phyloP scores from a whole-genome alignment of 306 rosid genomes.

The Prunus mira region DNA sequence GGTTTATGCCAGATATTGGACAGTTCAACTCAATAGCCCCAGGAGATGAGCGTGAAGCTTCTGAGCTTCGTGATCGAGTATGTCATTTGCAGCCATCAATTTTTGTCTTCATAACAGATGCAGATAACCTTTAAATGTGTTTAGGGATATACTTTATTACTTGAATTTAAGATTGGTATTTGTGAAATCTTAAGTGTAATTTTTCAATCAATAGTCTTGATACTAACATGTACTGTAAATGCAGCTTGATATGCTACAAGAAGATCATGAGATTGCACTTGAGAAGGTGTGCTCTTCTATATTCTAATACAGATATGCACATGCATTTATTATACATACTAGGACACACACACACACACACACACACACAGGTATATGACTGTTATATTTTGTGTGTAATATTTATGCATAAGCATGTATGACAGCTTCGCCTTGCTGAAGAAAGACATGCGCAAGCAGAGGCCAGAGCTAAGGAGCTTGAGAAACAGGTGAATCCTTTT shows the following conservation, averaged over 20 bases:
- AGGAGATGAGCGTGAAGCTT: slow-evolving; percentile 84
- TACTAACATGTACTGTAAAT: slow-evolving; percentile 34
- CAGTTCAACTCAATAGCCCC: slow-evolving; percentile 47
- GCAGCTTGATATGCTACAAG: slow-evolving; percentile 98
- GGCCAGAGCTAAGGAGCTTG: slow-evolving; percentile 86
- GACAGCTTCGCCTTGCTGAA: slow-evolving; percentile 79
- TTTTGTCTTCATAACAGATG: slow-evolving; percentile 12
- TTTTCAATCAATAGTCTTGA: slow-evolving; percentile 17
- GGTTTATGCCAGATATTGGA: slow-evolving; percentile 65
- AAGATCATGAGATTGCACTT: slow-evolving; percentile 59
- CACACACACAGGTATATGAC: background rate
- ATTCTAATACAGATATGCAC: background rate
- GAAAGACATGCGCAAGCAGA: slow-evolving; percentile 80
- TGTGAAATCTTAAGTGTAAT: slow-evolving; percentile 11
- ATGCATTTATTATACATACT: background rate
- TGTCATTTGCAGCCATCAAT: slow-evolving; percentile 20
- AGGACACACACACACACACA: too few relatives aligned
- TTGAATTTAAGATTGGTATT: slow-evolving; percentile 19
- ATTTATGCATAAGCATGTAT: slow-evolving; percentile 29
- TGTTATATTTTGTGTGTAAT: slow-evolving; percentile 1
- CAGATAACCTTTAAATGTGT: slow-evolving; percentile 16
- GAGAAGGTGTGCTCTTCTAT: slow-evolving; percentile 55
- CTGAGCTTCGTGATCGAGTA: slow-evolving; percentile 98
- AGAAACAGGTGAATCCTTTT: slow-evolving; percentile 66
- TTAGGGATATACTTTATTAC: slow-evolving; percentile 11